Percentiles rank a stretch among this genome's conserved stretches.
Conservation (phyloP, 352 stramenopile genomes). For the Phytophthora pseudosyringae region DNA sequence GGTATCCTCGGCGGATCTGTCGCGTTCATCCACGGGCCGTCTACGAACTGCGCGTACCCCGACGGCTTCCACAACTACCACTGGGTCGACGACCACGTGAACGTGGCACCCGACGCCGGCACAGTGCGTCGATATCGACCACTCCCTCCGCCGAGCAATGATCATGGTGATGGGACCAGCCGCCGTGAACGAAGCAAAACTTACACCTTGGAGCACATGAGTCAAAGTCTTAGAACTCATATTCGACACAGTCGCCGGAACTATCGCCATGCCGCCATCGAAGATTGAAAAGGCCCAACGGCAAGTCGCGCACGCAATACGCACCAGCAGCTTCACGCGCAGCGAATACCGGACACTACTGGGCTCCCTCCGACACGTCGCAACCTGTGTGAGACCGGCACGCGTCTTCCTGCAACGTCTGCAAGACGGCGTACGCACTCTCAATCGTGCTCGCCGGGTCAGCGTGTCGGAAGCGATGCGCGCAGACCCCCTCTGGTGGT, state of each 20-base stretch:
- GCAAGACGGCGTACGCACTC: too few species aligned
- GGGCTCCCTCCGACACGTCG: slow-evolving; percentile 20
- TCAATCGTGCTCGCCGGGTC: too few species aligned
- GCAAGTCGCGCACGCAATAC: not conserved
- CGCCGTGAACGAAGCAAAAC: not conserved
- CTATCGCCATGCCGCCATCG: not conserved
- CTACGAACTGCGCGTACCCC: not conserved
- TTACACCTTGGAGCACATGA: not conserved
- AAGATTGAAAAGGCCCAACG: not conserved
- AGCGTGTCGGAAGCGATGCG: too few species aligned
- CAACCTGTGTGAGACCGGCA: slow-evolving; percentile 22
- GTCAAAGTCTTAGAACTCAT: not conserved
- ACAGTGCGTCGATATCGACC: slow-evolving; percentile 8
- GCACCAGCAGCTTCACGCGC: not conserved
- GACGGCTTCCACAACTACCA: slow-evolving; percentile 19
- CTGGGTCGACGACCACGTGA: slow-evolving; percentile 37
- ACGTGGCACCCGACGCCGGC: slow-evolving; percentile 6
- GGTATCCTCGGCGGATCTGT: slow-evolving; percentile 20
- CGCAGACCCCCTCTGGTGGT: not conserved
- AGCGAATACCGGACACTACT: slow-evolving; percentile 19
- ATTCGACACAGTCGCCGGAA: not conserved
- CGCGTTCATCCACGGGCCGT: slow-evolving; percentile 13
- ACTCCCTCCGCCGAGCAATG: slow-evolving; percentile 24
- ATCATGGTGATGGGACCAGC: not conserved
- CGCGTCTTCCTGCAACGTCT: too few species aligned